Conservation (phyloP, 768 basidiomycete genomes). For the Chalciporus sphaerocephalus region DNA sequence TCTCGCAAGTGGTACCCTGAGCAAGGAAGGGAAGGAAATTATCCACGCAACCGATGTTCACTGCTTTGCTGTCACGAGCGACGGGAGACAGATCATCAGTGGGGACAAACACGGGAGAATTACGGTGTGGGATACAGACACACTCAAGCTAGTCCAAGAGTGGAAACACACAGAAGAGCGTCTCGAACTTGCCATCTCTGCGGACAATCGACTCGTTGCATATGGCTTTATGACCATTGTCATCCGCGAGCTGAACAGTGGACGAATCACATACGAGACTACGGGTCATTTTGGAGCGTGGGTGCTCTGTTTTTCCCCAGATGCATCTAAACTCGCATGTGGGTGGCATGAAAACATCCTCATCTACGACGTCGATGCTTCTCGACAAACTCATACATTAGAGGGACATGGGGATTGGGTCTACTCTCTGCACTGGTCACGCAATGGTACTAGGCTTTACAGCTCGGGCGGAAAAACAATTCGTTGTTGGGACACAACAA, state of each 20-base stretch:
- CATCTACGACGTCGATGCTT: not conserved
- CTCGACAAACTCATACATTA: not conserved
- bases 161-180: not conserved
- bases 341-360: not conserved
- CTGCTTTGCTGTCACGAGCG: not conserved
- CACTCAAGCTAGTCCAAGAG: not conserved
- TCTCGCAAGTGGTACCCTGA: no score
- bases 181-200: not conserved
- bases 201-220: not conserved
- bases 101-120: not conserved
- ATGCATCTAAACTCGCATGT: not conserved
- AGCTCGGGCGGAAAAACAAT: not conserved
- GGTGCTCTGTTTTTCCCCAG: conserved; percentile 1
- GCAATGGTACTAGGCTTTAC: conserved; percentile 1
- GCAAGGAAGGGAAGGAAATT: no score
- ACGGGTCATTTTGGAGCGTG: not conserved
- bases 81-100: not conserved
- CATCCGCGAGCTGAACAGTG: not conserved
- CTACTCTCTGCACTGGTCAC: conserved; percentile 3
- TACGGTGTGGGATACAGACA: not conserved
- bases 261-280: not conserved
- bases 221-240: not conserved
- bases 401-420: not conserved
- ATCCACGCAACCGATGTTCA: no score
- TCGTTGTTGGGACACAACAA: not conserved